Percentiles rank a stretch among this genome's conserved stretches.
These are phyloP conservation scores for Quercus dentata DNA, from an alignment of 306 rosid genomes.

Conservation along the genomic window DNA sequence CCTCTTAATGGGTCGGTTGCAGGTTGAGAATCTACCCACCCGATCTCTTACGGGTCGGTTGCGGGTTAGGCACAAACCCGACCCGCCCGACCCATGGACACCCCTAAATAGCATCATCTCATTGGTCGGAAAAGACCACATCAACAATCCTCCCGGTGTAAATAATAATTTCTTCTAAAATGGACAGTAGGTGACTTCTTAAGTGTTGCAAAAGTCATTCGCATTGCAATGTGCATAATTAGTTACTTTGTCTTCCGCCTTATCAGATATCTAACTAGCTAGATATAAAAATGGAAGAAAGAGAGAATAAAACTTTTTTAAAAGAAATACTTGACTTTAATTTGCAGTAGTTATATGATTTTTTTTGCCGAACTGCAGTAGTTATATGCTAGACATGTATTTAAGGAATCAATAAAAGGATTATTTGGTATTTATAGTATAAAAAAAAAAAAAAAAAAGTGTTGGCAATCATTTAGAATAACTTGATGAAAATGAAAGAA, in stretches of 20 bases:
- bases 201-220: slow-evolving; percentile 3
- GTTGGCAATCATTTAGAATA: no score
- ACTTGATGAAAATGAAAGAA: no score
- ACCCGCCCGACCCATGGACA: no score
- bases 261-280: background rate
- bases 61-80: no score
- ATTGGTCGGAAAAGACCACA: no score
- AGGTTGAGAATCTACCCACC: no score
- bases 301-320: background rate
- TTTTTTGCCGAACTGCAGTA: background rate
- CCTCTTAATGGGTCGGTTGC: no score
- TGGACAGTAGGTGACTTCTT: slow-evolving; percentile 12
- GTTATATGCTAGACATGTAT: background rate
- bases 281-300: background rate
- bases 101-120: no score
- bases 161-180: background rate
- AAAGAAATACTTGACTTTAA: background rate
- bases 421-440: background rate
- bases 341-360: background rate
- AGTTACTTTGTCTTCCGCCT: background rate
- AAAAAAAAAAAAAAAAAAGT: no score
- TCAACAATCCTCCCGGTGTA: no score
- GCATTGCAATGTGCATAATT: background rate
- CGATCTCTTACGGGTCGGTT: no score
- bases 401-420: background rate